Evolutionary conservation across 2,329 filamentous ascomycete genomes (phyloP).

Genomic region (Phyllosticta citrichinensis): DNA sequence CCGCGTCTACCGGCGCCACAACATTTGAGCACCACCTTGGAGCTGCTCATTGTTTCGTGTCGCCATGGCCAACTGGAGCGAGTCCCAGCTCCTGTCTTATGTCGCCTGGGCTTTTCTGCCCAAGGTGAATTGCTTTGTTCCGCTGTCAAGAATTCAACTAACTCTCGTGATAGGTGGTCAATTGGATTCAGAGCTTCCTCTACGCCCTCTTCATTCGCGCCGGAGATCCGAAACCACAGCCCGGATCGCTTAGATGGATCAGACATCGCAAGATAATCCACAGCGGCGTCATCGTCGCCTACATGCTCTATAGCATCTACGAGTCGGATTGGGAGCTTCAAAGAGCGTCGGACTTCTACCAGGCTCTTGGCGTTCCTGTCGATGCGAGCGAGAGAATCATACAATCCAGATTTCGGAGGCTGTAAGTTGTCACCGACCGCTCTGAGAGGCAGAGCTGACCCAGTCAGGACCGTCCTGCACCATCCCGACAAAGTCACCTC

Average conservation of each 20-base stretch:
- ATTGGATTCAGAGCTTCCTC: slow-evolving; percentile 68
- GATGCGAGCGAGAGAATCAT: slow-evolving; percentile 63
- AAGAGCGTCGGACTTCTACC: slow-evolving; percentile 65
- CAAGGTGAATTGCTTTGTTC: slow-evolving; percentile 36
- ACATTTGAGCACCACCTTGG: too few species aligned
- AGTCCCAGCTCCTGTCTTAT: slow-evolving; percentile 38
- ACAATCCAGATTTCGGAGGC: slow-evolving; percentile 73
- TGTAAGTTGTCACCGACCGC: slow-evolving; percentile 28
- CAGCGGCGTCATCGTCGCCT: slow-evolving; percentile 69
- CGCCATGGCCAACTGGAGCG: not conserved
- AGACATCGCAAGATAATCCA: slow-evolving; percentile 74
- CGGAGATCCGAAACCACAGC: slow-evolving; percentile 65
- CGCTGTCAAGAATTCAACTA: not conserved
- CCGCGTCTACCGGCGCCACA: too few species aligned
- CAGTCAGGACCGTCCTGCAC: slow-evolving; percentile 40
- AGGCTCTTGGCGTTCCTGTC: slow-evolving; percentile 60
- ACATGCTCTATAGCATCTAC: slow-evolving; percentile 86
- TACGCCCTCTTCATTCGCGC: slow-evolving; percentile 85
- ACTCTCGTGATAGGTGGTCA: slow-evolving; percentile 52
- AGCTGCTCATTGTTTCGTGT: too few species aligned
- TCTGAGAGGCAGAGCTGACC: not conserved
- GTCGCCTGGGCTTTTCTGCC: slow-evolving; percentile 54
- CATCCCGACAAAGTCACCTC: slow-evolving; percentile 74
- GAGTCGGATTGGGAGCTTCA: slow-evolving; percentile 79
- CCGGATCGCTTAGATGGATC: slow-evolving; percentile 57